These are phyloP conservation scores for Cucurbita maxima DNA, from an alignment of 306 rosid genomes.

Conservation along the genomic window DNA sequence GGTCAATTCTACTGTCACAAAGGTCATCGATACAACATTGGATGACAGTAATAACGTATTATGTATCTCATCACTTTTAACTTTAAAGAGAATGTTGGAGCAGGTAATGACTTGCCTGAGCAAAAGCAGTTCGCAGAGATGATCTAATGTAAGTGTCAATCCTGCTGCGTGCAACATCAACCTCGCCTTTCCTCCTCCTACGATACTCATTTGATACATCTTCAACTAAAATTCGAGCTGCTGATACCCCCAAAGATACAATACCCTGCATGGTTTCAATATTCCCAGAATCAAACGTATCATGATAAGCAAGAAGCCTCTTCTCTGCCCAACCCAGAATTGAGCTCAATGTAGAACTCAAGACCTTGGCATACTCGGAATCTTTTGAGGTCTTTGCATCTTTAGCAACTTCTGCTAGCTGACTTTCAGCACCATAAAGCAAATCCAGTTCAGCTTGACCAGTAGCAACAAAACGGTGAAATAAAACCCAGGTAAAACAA, in stretches of 20 bases:
- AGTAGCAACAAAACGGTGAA: constrained; percentile 82
- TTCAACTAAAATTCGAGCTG: constrained; percentile 82
- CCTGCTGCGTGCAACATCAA: constrained; percentile 81
- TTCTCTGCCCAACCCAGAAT: constrained; percentile 96
- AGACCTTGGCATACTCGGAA: constrained; percentile 53
- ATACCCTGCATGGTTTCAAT: constrained; percentile 80
- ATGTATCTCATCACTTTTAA: background rate
- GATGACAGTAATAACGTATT: background rate
- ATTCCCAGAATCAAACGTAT: constrained; percentile 72
- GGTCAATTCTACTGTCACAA: background rate
- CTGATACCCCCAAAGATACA: constrained; percentile 86
- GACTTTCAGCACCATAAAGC: constrained; percentile 54
- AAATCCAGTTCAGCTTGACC: constrained; percentile 74
- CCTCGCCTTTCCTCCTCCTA: constrained; percentile 73
- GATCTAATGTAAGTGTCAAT: constrained; percentile 92
- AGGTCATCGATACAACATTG: background rate
- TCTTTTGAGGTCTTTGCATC: constrained; percentile 87
- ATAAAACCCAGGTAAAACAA: constrained; percentile 93
- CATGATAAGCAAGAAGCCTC: constrained; percentile 97
- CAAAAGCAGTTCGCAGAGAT: constrained; percentile 87
- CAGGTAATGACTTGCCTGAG: constrained; percentile 64
- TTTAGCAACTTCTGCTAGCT: constrained; percentile 83
- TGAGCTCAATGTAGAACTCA: constrained; percentile 82
- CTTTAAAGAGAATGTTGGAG: background rate
- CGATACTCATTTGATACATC: constrained; percentile 92